Percentiles rank a stretch among this genome's conserved stretches.
phyloP scores from a whole-genome alignment of 176 grass and related monocot species.

The Lolium rigidum region DNA sequence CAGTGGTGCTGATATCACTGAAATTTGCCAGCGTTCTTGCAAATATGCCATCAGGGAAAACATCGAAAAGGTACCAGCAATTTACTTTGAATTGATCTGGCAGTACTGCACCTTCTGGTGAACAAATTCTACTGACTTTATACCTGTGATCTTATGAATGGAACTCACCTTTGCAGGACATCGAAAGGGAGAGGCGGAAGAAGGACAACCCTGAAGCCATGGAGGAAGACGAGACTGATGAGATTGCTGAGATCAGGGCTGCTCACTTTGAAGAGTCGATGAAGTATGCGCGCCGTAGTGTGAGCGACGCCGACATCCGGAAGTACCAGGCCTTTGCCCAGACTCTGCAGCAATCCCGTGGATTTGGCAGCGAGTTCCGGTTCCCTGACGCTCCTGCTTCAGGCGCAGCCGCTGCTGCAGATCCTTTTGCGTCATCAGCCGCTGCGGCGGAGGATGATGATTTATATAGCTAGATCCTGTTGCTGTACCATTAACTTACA shows the following conservation, averaged over 20 bases:
- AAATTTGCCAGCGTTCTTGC: conserved; percentile 87
- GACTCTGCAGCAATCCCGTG: conserved; percentile 86
- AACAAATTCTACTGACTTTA: too few relatives aligned
- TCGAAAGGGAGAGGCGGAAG: conserved; percentile 71
- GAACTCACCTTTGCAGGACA: conserved; percentile 56
- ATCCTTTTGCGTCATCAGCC: conserved; percentile 63
- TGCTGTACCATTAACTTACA: background rate
- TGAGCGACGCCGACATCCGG: conserved; percentile 80
- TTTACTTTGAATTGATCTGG: background rate
- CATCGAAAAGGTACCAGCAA: conserved; percentile 70
- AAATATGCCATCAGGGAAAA: conserved; percentile 95
- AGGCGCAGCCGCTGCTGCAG: conserved; percentile 23
- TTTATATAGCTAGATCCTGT: conserved; percentile 61
- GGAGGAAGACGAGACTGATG: conserved; percentile 82
- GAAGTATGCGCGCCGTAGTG: conserved; percentile 86
- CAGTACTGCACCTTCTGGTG: background rate
- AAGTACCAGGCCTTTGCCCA: conserved; percentile 94
- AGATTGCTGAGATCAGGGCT: conserved; percentile 77
- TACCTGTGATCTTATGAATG: background rate
- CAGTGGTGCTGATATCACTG: conserved; percentile 92
- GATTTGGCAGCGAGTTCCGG: conserved; percentile 84
- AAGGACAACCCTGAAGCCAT: conserved; percentile 83
- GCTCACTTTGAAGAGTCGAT: conserved; percentile 87
- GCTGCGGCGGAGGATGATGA: conserved; percentile 75
- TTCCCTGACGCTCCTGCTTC: conserved; percentile 55